These are phyloP conservation scores for Aspergillus avenaceus DNA, from an alignment of 495 filamentous ascomycete species.

Conservation along the genomic window DNA sequence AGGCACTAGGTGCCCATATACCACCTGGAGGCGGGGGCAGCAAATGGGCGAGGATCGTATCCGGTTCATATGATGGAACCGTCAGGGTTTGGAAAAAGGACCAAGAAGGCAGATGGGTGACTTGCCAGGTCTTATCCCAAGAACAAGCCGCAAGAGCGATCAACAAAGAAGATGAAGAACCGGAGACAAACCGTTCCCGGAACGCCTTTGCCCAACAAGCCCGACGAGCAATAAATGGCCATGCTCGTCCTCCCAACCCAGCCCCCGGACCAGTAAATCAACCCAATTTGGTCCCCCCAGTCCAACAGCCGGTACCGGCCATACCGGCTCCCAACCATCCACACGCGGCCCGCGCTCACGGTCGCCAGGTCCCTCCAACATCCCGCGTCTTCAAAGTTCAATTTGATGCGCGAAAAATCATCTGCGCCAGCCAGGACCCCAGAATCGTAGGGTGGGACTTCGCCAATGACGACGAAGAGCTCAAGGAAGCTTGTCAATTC, in stretches of 20 bases:
- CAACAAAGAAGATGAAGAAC: no score
- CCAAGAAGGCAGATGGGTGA: constrained; percentile 73
- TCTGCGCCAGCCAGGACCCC: constrained; percentile 87
- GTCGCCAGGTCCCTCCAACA: constrained; percentile 29
- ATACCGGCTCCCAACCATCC: no score
- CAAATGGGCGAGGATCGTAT: constrained; percentile 82
- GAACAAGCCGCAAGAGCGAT: constrained; percentile 23
- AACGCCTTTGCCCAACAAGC: constrained; percentile 24
- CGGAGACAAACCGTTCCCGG: neutral
- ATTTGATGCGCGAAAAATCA: constrained; percentile 90
- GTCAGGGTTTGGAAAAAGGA: constrained; percentile 93
- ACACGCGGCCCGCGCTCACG: constrained; percentile 5
- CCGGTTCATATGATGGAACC: constrained; percentile 91
- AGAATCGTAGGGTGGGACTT: constrained; percentile 98
- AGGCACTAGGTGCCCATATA: constrained; percentile 72
- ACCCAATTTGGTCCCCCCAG: no score
- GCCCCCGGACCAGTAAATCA: neutral
- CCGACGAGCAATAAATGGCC: no score
- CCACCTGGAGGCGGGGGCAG: constrained; percentile 87
- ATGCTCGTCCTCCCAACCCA: neutral
- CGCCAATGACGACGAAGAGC: constrained; percentile 79
- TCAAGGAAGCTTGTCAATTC: constrained; percentile 76
- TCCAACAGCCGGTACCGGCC: no score
- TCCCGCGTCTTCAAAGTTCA: constrained; percentile 94
- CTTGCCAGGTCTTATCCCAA: constrained; percentile 68